Evolutionary conservation across 176 grass and related monocot genomes (phyloP).

Genomic region (Ensete ventricosum): DNA sequence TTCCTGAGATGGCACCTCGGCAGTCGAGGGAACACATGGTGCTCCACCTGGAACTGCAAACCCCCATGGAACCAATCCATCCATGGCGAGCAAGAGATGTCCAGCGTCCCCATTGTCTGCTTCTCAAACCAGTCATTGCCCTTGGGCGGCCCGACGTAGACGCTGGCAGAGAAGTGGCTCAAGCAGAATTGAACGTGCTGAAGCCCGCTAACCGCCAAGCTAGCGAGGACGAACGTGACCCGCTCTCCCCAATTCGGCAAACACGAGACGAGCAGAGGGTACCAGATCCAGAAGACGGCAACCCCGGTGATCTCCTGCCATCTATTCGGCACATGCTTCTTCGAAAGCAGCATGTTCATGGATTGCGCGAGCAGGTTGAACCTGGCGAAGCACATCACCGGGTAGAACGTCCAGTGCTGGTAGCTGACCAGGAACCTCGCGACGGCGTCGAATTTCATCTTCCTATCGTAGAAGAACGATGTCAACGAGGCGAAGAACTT

Average conservation of each 20-base stretch:
- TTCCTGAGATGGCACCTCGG: slow-evolving; percentile 61
- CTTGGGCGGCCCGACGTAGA: slow-evolving; percentile 57
- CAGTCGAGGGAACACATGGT: slow-evolving; percentile 88
- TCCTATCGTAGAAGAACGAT: slow-evolving; percentile 62
- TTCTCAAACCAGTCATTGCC: slow-evolving; percentile 99
- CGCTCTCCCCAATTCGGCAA: slow-evolving; percentile 74
- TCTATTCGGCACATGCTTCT: slow-evolving; percentile 36
- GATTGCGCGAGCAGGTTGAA: slow-evolving; percentile 72
- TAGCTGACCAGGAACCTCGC: slow-evolving; percentile 73
- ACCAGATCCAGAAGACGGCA: slow-evolving; percentile 69
- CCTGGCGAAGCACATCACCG: slow-evolving; percentile 78
- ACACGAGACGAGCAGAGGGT: slow-evolving; percentile 55
- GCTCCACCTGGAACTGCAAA: slow-evolving; percentile 85
- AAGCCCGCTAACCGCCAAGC: slow-evolving; percentile 65
- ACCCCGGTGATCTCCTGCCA: slow-evolving; percentile 52
- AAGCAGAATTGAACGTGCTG: slow-evolving; percentile 95
- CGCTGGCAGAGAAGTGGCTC: slow-evolving; percentile 78
- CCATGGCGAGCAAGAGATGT: slow-evolving; percentile 74
- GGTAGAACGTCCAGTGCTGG: slow-evolving; percentile 97
- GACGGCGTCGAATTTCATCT: slow-evolving; percentile 41
- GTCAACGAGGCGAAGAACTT: slow-evolving; percentile 49
- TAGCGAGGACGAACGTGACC: slow-evolving; percentile 48
- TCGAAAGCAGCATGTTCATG: slow-evolving; percentile 24
- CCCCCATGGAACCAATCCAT: slow-evolving; percentile 99
- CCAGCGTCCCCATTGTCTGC: slow-evolving; percentile 61